phyloP scores from a whole-genome alignment of 345 rosid genomes.

The Aurinia saxatilis region DNA sequence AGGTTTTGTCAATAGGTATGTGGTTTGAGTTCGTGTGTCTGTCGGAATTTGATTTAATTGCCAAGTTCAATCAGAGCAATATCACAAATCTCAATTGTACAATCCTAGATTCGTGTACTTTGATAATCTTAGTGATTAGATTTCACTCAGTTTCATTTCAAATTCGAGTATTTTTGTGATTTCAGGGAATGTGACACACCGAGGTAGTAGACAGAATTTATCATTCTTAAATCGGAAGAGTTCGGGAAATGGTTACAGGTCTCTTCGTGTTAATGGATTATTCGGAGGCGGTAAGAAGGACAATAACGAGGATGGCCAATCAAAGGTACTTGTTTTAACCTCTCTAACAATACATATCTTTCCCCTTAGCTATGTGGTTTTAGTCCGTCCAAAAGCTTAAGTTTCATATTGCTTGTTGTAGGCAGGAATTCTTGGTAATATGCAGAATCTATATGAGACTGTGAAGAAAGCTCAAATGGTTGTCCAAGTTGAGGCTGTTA shows the following conservation, averaged over 20 bases:
- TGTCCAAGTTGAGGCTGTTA: constrained; percentile 88
- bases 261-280: constrained; percentile 47
- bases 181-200: constrained; percentile 42
- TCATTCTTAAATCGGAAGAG: constrained; percentile 28
- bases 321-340: constrained; percentile 44
- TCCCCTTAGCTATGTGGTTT: no score
- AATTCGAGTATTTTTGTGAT: not conserved
- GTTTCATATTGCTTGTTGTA: constrained; percentile 25
- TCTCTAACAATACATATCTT: no score
- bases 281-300: constrained; percentile 80
- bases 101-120: not conserved
- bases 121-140: not conserved
- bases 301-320: constrained; percentile 50
- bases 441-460: constrained; percentile 72
- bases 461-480: constrained; percentile 91
- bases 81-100: not conserved
- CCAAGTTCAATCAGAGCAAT: not conserved
- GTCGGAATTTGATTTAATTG: no score
- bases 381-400: not conserved
- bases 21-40: not conserved
- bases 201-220: constrained; percentile 33
- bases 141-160: not conserved
- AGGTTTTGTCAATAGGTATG: not conserved
- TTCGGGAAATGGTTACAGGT: constrained; percentile 13
- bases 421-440: constrained; percentile 80